Base-by-base conservation (phyloP, 345 rosid genomes). In the Leavenworthia alabamica region DNA sequence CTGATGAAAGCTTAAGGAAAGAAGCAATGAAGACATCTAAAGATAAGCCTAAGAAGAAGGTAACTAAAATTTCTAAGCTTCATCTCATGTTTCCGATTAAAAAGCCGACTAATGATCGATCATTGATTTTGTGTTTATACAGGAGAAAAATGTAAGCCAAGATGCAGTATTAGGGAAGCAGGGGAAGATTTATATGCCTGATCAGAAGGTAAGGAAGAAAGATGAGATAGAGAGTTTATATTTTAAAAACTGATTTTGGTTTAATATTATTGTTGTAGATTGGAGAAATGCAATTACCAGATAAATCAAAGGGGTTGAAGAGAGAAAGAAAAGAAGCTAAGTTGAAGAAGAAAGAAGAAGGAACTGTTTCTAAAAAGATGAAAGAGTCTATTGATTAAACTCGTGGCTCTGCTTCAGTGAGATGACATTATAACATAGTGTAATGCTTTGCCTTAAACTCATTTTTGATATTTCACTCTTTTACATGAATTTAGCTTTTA, bases 41-140 rank as follows among this genome's bases (percentile, higher is more conserved):
- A 64, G 96, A 89, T 72, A 63, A 79, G 43, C 81, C 80, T 44
- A 90, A 93, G 77, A 93, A 93, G 89, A 93, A 93, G 97, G 97
- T 87, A 52, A 7, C 3, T 20, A 3, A 28, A 27, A 12, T 28
- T 14, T 35, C 3, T 4, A 51, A 42, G 13, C n/a, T 10, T 48
- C n/a, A n/a, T n/a, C n/a, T n/a, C n/a, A 7, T 60, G 23, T 51
- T 45, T 62, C 19, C 20, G n/a, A n/a, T 4, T 3, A n/a, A n/a
- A n/a, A n/a, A n/a, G n/a, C n/a, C n/a, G n/a, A n/a, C n/a, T n/a
- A n/a, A n/a, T 35, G 27, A 50, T 47, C 7, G 41, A 62, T 35
- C 23, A 36, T 24, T 37, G 19, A 7, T 20, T 52, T 14, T 69
- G 26, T 67, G 8, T 67, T 15, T 57, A 49, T 57, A 29, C 83